A percentile compares a stretch with the other conserved stretches of the same genome.
phyloP scores from a whole-genome alignment of 1,139 yeast genomes.

The Suhomyces atakaporum region DNA sequence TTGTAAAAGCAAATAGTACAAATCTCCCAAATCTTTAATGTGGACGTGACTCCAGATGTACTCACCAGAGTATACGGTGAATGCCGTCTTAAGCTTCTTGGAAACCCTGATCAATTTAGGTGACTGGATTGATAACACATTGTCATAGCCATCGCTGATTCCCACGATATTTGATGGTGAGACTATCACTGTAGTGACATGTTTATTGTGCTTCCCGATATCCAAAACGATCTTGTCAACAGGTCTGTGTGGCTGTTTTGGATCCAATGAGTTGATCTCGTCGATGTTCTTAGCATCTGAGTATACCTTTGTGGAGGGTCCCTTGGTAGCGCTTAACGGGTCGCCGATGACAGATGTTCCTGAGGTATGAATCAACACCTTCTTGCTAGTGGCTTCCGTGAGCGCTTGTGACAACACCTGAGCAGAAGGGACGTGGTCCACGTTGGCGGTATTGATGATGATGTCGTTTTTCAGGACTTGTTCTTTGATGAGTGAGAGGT shows the following conservation, averaged over 20 bases:
- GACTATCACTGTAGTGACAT: conserved; percentile 24
- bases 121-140: conserved; percentile 33
- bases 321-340: conserved; percentile 21
- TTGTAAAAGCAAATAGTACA: conserved; percentile 29
- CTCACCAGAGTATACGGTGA: conserved; percentile 33
- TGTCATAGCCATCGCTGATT: conserved; percentile 34
- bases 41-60: conserved; percentile 42
- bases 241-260: conserved; percentile 37
- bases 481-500: conserved; percentile 21
- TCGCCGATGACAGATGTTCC: conserved; percentile 40
- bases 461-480: conserved; percentile 28
- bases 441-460: conserved; percentile 40
- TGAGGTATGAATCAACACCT: conserved; percentile 39
- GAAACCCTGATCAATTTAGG: conserved; percentile 29
- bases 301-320: conserved; percentile 26
- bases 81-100: conserved; percentile 27
- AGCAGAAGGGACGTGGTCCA: conserved; percentile 37
- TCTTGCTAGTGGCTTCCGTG: conserved; percentile 14
- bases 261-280: conserved; percentile 31
- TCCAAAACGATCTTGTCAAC: conserved; percentile 37
- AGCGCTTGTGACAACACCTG: conserved; percentile 23
- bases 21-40: conserved; percentile 37
- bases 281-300: conserved; percentile 33
- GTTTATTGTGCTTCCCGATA: conserved; percentile 22
- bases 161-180: conserved; percentile 30